phyloP scores from a whole-genome alignment of 192 early-diverging fungal species.

The Rhizophagus clarus region DNA sequence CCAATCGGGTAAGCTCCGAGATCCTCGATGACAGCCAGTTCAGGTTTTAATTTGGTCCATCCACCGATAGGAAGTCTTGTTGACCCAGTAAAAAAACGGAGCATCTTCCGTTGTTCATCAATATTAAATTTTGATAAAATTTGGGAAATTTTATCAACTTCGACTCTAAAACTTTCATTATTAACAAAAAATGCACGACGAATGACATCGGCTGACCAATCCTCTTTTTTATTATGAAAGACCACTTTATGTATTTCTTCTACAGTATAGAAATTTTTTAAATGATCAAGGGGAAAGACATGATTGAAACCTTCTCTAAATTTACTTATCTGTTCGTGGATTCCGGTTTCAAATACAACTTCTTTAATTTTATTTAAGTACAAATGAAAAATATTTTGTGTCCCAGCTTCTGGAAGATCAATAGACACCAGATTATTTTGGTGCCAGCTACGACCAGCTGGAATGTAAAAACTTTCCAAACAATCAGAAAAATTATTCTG shows the following conservation, averaged over 20 bases:
- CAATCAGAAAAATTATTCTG: not conserved
- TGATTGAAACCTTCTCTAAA: conserved; percentile 1
- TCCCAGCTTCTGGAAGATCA: not conserved
- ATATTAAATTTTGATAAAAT: not conserved
- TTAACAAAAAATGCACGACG: not conserved
- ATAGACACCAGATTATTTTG: not conserved
- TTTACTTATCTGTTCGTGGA: not conserved
- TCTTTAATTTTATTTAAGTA: not conserved
- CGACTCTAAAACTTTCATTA: not conserved
- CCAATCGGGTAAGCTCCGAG: not conserved
- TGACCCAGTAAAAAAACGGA: not conserved
- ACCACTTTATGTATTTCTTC: not conserved
- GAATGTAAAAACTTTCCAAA: not conserved
- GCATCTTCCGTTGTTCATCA: not conserved
- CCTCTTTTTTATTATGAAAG: not conserved
- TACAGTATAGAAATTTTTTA: not conserved
- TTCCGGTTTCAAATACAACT: not conserved
- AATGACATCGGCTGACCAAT: not conserved
- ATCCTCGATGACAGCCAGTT: not conserved
- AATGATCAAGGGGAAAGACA: not conserved
- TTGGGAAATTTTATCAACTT: not conserved
- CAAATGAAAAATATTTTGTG: not conserved
- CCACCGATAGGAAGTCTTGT: not conserved
- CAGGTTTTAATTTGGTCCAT: not conserved
- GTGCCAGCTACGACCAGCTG: not conserved